Base-by-base conservation (phyloP, 1,139 yeast genomes). In the Sporopachydermia cereana region DNA sequence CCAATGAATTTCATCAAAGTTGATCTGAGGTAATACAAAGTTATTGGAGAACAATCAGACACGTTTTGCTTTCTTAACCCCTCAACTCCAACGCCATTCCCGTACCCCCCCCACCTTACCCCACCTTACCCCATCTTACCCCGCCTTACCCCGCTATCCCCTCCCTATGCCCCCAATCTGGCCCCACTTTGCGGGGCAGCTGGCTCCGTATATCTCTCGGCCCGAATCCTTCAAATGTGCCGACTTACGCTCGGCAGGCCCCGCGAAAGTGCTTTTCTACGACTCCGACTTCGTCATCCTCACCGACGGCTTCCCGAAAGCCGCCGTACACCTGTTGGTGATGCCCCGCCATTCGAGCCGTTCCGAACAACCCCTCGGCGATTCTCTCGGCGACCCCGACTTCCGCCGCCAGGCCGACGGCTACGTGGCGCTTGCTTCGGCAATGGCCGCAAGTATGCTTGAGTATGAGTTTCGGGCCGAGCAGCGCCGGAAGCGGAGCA, bases 221-320 rank as follows among this genome's bases (percentile, higher is more conserved):
- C 39, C 39, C 17, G 22, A 34, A 34, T 7, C 18, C 22, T n/a
- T 7, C 39, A 5, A 7, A 5, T 34, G 39, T 34, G 5, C 39
- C 9, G 17, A 34, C 22, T 3, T 48, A 55, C 2, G 58, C 63
- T 1, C 5, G 17, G 39, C 39, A 34, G 17, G 17, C 9, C 39
- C 39, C 17, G 39, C 20, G 7, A 12, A 34, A n/a, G 17, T 21
- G 17, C 50, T 79, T 1, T 74, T 57, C 50, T 57, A 63, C 45
- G 82, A 81, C 49, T 72, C 71, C 0, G 60, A 72, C 22, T 79
- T 70, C 9, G 72, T 77, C 2, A 74, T 84, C 1, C 65, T 84
- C 20, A 61, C 62, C 43, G 94, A 84, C 57, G 58, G 58, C 43
- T 84, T 65, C 56, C 86, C 91, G 16, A 84, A 84, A 57, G 64